Base-by-base conservation (phyloP, 2,329 filamentous ascomycete species). In the Penicillium sp. region DNA sequence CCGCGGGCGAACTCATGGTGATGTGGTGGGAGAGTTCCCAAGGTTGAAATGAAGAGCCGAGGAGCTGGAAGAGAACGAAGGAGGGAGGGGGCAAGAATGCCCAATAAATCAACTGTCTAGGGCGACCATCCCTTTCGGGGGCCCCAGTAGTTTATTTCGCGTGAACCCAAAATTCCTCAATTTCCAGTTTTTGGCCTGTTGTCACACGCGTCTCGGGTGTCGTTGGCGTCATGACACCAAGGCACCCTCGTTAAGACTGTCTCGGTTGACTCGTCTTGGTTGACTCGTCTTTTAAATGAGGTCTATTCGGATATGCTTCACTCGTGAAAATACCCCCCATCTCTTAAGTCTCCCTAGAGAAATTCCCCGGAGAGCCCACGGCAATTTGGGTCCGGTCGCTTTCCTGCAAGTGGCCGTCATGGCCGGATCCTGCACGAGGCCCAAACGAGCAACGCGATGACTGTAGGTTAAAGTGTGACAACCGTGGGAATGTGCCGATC, bases 1-100 rank as follows among this genome's bases (percentile, higher is more conserved):
- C 56, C 30, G 70, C 65, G 22, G 72, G 66, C 14, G 71, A 69
- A 51, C 65, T 72, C 72, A 74, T 74, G 45, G 43, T 63, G 43
- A 35, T 13, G 35, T 20, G 35, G 16, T 36, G 33, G 16, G 24
- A 41, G 28, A 24, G 30, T 2, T 35, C 7, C 5, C 4, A 18
- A 11, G 31, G 16, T 22, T 16, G n/a, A 6, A 30, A 48, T 22
- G 50, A 42, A 33, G 38, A 24, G 27, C 22, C 10, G n/a, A 4
- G 25, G 30, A 24, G 6, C 6, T 8, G 28, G 46, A 49, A 18
- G 24, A 38, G 31, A 14, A 11, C 31, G 18, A 7, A 18, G 24
- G 25, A 41, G 35, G n/a, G 25, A 9, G 4, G 24, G 27, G 25
- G 18, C 11, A 42, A 25, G 39, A 16, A 42, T 42, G 39, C 16